Conservation (phyloP, 2,329 filamentous ascomycete species). For the Xylariaceae sp. region DNA sequence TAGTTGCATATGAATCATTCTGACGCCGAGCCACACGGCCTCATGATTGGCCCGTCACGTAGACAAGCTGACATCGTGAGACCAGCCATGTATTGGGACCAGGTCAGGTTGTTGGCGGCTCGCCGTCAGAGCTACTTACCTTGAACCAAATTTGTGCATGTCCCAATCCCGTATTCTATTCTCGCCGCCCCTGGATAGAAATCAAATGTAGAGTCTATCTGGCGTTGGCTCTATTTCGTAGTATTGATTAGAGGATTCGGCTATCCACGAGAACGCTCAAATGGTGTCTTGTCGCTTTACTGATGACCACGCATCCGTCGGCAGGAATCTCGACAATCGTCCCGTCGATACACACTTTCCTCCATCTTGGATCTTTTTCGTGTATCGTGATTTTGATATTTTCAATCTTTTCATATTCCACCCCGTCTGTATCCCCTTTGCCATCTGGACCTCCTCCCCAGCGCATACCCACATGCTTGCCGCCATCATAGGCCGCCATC, state of each 20-base stretch:
- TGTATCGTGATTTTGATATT: conserved; percentile 60
- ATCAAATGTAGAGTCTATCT: too few species aligned
- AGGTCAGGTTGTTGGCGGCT: not conserved
- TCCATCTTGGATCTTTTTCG: conserved; percentile 69
- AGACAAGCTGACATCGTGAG: not conserved
- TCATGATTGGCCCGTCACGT: conserved; percentile 19
- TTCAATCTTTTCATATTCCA: conserved; percentile 68
- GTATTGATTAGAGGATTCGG: conserved; percentile 7
- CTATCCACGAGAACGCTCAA: conserved; percentile 41
- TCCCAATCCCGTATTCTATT: too few species aligned
- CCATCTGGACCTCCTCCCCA: conserved; percentile 33
- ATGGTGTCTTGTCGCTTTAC: conserved; percentile 39
- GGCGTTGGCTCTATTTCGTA: too few species aligned
- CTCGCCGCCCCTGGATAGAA: too few species aligned
- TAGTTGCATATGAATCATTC: conserved; percentile 27
- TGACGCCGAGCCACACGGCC: conserved; percentile 14
- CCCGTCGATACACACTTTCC: conserved; percentile 87
- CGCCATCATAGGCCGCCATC: conserved; percentile 55
- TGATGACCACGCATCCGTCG: conserved; percentile 66
- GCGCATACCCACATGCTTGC: conserved; percentile 48
- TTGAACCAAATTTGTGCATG: not conserved
- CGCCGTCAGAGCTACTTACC: not conserved
- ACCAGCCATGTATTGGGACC: not conserved
- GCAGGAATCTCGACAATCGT: conserved; percentile 71
- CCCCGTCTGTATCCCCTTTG: conserved; percentile 33